phyloP scores from a whole-genome alignment of 257 asterid species.

The Solanum neorickii region DNA sequence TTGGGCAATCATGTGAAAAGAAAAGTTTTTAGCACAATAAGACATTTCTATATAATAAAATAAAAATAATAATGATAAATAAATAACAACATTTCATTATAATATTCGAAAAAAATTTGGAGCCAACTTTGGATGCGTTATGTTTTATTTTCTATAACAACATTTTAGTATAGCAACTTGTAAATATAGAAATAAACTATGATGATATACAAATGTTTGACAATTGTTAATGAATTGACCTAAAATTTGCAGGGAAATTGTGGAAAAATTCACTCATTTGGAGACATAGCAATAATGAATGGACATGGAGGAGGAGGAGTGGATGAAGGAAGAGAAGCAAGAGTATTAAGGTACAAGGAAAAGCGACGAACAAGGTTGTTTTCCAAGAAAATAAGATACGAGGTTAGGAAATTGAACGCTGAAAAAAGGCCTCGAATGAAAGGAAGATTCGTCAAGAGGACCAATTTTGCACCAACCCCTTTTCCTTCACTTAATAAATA shows the following conservation, averaged over 20 bases:
- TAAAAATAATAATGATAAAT: no score
- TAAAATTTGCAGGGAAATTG: slow-evolving; percentile 33
- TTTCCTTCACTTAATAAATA: slow-evolving; percentile 27
- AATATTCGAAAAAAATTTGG: rapidly evolving
- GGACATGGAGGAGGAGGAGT: not conserved
- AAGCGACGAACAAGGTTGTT: slow-evolving; percentile 50
- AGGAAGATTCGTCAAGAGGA: slow-evolving; percentile 83
- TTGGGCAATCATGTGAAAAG: not conserved
- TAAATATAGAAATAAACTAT: not conserved
- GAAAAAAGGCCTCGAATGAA: slow-evolving; percentile 69
- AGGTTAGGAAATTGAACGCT: slow-evolving; percentile 67
- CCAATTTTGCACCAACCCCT: slow-evolving; percentile 32
- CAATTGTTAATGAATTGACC: not conserved
- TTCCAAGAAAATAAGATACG: slow-evolving; percentile 65
- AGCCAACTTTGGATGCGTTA: not conserved
- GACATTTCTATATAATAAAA: no score
- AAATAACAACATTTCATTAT: no score
- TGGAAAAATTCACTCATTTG: slow-evolving; percentile 31
- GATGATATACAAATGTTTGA: not conserved
- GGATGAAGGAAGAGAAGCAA: slow-evolving; percentile 50
- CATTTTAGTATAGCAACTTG: not conserved
- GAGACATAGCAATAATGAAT: slow-evolving; percentile 19
- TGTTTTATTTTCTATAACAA: not conserved
- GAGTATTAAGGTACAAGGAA: slow-evolving; percentile 53
- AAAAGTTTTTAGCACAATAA: not conserved